These are phyloP conservation scores for Jatropha podagrica DNA, from an alignment of 441 rosid species.

Conservation along the genomic window DNA sequence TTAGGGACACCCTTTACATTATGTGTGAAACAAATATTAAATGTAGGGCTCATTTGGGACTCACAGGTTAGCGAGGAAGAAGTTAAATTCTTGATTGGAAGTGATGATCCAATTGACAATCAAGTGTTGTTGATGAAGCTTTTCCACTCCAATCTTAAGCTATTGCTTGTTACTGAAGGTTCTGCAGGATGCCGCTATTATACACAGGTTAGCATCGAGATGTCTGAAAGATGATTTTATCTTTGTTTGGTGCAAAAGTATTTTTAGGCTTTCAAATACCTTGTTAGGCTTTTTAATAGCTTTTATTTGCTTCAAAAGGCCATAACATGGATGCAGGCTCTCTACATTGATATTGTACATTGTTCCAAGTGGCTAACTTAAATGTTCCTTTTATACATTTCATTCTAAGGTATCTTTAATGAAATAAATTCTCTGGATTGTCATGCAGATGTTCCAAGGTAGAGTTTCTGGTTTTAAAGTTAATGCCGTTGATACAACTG, in stretches of 20 bases:
- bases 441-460: conserved; percentile 62
- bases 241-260: conserved; percentile 1
- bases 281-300: not conserved
- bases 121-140: conserved; percentile 54
- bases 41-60: not conserved
- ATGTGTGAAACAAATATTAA: not conserved
- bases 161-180: conserved; percentile 75
- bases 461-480: conserved; percentile 60
- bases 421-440: not conserved
- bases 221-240: not conserved
- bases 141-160: conserved; percentile 60
- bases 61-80: conserved; percentile 75
- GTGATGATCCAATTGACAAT: conserved; percentile 34
- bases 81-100: conserved; percentile 61
- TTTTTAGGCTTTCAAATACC: not conserved
- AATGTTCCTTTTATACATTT: too few species aligned
- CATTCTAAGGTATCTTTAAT: conserved; percentile 43
- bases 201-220: conserved; percentile 50
- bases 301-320: not conserved
- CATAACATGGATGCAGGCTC: too few species aligned
- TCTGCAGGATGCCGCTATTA: conserved; percentile 70
- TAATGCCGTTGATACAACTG: conserved; percentile 66
- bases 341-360: not conserved
- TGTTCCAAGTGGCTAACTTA: conserved; percentile 22
- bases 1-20: not conserved